Base-by-base conservation (phyloP, 805 yeast species). In the Sugiyamaella valdiviana region DNA sequence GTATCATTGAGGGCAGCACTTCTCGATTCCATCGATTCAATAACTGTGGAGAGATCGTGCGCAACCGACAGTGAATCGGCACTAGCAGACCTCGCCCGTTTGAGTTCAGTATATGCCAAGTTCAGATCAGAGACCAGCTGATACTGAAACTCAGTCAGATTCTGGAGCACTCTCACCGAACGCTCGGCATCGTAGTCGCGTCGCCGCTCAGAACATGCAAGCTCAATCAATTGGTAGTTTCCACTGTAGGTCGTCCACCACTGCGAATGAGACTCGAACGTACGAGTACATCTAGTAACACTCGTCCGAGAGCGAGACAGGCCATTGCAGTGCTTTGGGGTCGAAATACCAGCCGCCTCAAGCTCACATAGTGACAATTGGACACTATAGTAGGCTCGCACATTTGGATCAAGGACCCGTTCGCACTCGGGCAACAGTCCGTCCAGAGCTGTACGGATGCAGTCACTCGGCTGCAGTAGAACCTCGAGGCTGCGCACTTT, bases 181-280 rank as follows among this genome's bases (percentile, higher is more conserved):
- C 45, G 21, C 24, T 51, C 54, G 14, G 17, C 19, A 40, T 57
- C 64, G 20, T 46, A 52, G 7, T 53, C 54, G 1, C 54, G 57
- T 22, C 47, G 52, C 42, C 56, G 51, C 41, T 60, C 63, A 5
- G 36, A 22, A 56, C 89, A 83, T 0, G 81, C 65, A 1, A 71
- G 68, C 1, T 76, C 68, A 2, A 82, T 65, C 26, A 75, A 72
- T 41, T 80, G 71, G 60, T 77, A 82, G 57, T 82, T 76, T 0
- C 87, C 87, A 52, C 80, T 80, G 58, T 75, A 83, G 0, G 83
- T 79, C 0, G 89, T 82, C 91, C 91, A 83, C 74, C 82, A 78
- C 55, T 82, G 84, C 0, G 66, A 54, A 17, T 51, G 48, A 1
- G 62, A 24, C 40, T 58, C 67, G 40, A 65, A 50, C 32, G 41